Evolutionary conservation across 805 yeast species (phyloP).

Genomic region (Clavispora vitiphila): DNA sequence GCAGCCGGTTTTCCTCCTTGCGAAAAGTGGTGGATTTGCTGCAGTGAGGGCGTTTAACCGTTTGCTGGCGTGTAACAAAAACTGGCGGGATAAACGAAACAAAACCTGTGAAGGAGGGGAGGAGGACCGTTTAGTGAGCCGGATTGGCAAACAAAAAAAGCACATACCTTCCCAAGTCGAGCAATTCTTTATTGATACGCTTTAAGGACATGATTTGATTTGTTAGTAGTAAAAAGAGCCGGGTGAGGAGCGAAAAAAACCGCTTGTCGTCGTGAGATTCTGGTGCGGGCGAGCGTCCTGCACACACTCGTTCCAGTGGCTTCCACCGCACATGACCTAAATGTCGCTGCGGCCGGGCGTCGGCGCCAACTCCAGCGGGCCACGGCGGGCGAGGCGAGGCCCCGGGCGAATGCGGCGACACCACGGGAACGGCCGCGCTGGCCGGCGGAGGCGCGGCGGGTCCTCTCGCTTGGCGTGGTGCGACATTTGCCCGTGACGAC

Average conservation of each 20-base stretch:
- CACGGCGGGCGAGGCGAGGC: no score
- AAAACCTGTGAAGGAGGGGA: not conserved
- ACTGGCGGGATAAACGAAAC: not conserved
- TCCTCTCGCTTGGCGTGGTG: not conserved
- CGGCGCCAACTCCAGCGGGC: no score
- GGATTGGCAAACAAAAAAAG: not conserved
- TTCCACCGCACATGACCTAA: slow-evolving; percentile 13
- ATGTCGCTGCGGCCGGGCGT: not conserved
- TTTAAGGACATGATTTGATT: slow-evolving; percentile 69
- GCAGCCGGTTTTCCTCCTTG: no score
- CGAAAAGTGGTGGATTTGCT: no score
- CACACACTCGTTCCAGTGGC: slow-evolving; percentile 12
- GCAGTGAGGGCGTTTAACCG: not conserved
- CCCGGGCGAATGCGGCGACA: no score
- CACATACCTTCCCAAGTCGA: slow-evolving; percentile 89
- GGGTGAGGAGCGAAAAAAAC: slow-evolving; percentile 15
- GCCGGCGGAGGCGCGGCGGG: no score
- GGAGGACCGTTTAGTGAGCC: not conserved
- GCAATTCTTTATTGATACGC: slow-evolving; percentile 93
- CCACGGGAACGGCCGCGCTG: no score
- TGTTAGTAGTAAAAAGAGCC: slow-evolving; percentile 8
- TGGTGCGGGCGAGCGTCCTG: slow-evolving; percentile 8
- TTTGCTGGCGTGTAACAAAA: not conserved
- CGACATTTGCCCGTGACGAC: not conserved
- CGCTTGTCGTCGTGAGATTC: slow-evolving; percentile 13